phyloP scores from a whole-genome alignment of 176 grass and related monocot genomes.

The Eragrostis nindensis region DNA sequence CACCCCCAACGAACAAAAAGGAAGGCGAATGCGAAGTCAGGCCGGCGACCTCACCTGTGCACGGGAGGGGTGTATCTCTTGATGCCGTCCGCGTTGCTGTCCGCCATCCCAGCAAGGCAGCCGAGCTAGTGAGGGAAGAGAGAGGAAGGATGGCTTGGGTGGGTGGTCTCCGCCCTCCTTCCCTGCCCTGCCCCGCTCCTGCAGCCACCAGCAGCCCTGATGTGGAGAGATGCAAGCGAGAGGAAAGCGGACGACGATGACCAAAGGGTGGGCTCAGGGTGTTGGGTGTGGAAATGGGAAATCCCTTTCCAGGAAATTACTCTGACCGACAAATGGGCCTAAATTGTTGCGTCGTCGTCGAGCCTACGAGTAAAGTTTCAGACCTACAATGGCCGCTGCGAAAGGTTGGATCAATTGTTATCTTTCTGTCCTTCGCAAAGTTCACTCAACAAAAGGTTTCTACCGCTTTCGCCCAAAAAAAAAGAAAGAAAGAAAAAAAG shows the following conservation, averaged over 20 bases:
- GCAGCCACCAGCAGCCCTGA: conserved; percentile 3
- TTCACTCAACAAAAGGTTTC: too few species aligned
- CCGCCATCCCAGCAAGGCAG: conserved; percentile 39
- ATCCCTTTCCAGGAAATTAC: background rate
- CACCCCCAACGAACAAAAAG: background rate
- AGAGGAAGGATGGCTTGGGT: conserved; percentile 20
- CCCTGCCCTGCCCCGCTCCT: background rate
- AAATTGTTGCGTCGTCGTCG: background rate
- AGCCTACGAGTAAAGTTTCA: background rate
- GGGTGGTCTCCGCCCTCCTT: conserved; percentile 29
- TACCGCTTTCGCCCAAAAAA: too few species aligned
- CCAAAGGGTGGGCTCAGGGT: conserved; percentile 1
- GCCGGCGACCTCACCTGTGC: conserved; percentile 41
- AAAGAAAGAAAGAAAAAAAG: too few species aligned
- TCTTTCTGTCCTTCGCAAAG: too few species aligned
- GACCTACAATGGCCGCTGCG: too few species aligned
- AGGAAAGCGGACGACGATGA: background rate
- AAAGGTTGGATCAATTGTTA: too few species aligned
- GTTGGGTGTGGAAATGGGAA: conserved; percentile 12
- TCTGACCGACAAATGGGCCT: background rate
- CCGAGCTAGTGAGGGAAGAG: background rate
- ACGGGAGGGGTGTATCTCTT: conserved; percentile 60
- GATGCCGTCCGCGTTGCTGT: conserved; percentile 50
- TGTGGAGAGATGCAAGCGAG: conserved; percentile 1
- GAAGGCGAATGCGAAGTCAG: background rate